A percentile compares a stretch with the other conserved stretches of the same genome.
phyloP scores from a whole-genome alignment of 2,329 filamentous ascomycete genomes.

The Ascochyta viciae-villosae region DNA sequence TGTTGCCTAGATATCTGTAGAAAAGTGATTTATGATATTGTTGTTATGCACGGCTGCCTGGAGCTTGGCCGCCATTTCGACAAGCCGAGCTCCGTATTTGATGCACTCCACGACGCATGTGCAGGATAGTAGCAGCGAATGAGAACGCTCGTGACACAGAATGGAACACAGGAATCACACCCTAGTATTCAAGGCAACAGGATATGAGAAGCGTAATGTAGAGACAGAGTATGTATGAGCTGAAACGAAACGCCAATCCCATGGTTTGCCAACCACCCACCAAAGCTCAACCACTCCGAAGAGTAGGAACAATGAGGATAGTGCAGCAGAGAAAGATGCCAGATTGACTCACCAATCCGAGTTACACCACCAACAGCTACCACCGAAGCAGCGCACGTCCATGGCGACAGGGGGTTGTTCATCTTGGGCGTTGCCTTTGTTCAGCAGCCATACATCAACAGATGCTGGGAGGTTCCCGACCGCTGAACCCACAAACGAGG shows the following conservation, averaged over 20 bases:
- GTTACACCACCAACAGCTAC: constrained; percentile 11
- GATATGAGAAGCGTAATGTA: neutral
- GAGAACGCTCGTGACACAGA: neutral
- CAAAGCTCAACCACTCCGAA: constrained; percentile 25
- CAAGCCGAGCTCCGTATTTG: neutral
- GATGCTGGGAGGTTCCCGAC: constrained; percentile 28
- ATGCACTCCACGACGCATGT: neutral
- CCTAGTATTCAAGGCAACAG: neutral
- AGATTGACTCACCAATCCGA: constrained; percentile 38
- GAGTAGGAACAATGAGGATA: constrained; percentile 31
- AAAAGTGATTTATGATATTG: neutral
- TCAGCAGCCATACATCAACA: constrained; percentile 39
- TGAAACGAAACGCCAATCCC: constrained; percentile 46
- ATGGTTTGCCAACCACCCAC: constrained; percentile 33
- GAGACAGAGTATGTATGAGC: constrained; percentile 32
- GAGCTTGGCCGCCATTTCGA: constrained; percentile 3
- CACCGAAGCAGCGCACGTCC: constrained; percentile 20
- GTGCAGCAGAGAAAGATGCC: constrained; percentile 38
- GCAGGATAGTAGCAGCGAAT: constrained; percentile 2
- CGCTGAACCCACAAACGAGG: constrained; percentile 42
- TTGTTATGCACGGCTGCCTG: neutral
- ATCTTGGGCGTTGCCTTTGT: constrained; percentile 48
- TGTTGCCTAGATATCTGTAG: neutral
- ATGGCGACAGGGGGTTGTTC: constrained; percentile 21
- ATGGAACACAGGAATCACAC: neutral